Percentiles rank a stretch among this genome's conserved stretches.
phyloP scores from a whole-genome alignment of 208 protist genomes.

The Blechomonas ayalai region DNA sequence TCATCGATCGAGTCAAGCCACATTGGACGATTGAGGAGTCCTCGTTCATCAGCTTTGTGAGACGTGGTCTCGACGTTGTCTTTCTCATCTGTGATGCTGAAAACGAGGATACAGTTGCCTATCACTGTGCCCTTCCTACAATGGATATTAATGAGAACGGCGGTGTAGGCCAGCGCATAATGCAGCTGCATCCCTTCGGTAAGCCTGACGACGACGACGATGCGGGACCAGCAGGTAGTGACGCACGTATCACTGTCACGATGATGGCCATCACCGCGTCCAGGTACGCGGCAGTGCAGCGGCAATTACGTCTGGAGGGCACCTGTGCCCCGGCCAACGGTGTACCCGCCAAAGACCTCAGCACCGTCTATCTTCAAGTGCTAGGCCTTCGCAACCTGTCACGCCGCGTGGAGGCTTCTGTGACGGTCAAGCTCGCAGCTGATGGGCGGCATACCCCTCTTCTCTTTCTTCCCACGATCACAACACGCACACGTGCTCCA shows the following conservation, averaged over 20 bases:
- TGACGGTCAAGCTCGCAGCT: slow-evolving; percentile 33
- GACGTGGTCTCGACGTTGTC: slow-evolving; percentile 37
- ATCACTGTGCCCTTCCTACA: slow-evolving; percentile 35
- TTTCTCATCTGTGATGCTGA: slow-evolving; percentile 62
- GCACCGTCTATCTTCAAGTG: slow-evolving; percentile 52
- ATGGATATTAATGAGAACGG: slow-evolving; percentile 44
- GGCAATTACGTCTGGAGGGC: slow-evolving; percentile 12
- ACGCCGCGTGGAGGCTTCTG: slow-evolving; percentile 71
- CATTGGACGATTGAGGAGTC: slow-evolving; percentile 60
- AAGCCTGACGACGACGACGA: not conserved
- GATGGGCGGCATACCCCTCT: slow-evolving; percentile 21
- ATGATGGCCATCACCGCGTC: slow-evolving; percentile 63
- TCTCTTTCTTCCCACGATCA: slow-evolving; percentile 44
- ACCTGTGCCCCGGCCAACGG: slow-evolving; percentile 1
- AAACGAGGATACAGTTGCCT: slow-evolving; percentile 33
- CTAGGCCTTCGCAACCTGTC: slow-evolving; percentile 58
- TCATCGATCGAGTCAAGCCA: slow-evolving; percentile 25
- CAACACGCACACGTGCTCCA: slow-evolving; percentile 66
- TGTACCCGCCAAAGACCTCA: slow-evolving; percentile 15
- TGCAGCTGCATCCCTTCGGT: slow-evolving; percentile 21
- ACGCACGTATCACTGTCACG: slow-evolving; percentile 32
- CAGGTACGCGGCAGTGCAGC: slow-evolving; percentile 53
- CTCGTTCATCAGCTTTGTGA: slow-evolving; percentile 77
- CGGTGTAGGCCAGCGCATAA: slow-evolving; percentile 45
- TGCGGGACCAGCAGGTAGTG: not conserved